Evolutionary conservation across 2,329 filamentous ascomycete species (phyloP), one percentile per base, ranked within the genome.

Genomic region (Talaromyces amestolkiae): DNA sequence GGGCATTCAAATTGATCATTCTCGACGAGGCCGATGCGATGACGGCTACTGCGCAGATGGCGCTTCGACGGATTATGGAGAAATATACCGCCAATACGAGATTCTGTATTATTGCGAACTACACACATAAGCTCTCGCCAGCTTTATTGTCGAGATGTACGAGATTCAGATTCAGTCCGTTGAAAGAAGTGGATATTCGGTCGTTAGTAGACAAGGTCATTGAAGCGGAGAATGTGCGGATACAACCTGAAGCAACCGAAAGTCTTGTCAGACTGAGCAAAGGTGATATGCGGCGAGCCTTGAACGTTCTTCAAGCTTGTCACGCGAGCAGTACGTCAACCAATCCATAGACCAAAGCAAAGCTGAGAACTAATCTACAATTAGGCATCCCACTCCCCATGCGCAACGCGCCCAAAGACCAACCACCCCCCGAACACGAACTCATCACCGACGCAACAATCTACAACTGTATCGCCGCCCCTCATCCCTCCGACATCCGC

Each of bases 21-120:
- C 87, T 99, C 4, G 95, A 99, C 78, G 95, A 99, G 82, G 95
- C 95, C n/a, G 95, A 99, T 77, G 95, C 95, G 63, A 99, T 99
- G 95, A 99, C 95, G n/a, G 91, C 92, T 63, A 96, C 94, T 0
- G 95, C 95, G 6, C 95, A 99, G 79, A 99, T 99, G 94, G 95
- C 95, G 0, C 83, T 99, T 64, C 87, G 95, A 68, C 85, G 95
- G 58, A 98, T 99, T 75, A 99, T 99, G 95, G 95, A 99, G 76
- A 97, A 97, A 81, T 99, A 99, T 81, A 99, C 95, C 0, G 91
- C 91, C 67, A 99, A 99, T 81, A 97, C 95, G 2, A 86, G 95
- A 61, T 99, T 99, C 81, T 98, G 94, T 81, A 92, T 99, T 75
- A 98, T 99, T 72, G 95, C 95, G 72, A 99, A 99, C 80, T 99